These are phyloP conservation scores for Coniochaeta sp. DNA, from an alignment of 2,329 filamentous ascomycete species.

Conservation along the genomic window DNA sequence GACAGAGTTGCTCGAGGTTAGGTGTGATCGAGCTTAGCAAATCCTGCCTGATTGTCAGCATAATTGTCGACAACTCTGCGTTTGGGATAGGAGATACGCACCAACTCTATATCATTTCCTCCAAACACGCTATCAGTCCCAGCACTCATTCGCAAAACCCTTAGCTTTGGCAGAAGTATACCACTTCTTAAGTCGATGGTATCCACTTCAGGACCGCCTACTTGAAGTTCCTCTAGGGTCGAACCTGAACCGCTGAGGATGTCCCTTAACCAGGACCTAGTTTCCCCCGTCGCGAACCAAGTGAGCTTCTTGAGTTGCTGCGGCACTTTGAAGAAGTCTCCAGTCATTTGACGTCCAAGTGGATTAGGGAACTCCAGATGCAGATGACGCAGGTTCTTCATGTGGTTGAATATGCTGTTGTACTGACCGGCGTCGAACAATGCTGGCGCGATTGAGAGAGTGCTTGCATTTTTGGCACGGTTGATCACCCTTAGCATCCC, in stretches of 20 bases:
- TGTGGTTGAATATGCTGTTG: not conserved
- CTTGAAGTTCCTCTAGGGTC: not conserved
- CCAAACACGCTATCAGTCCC: not conserved
- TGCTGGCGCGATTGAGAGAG: not conserved
- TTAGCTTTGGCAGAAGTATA: not conserved
- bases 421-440: not conserved
- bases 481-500: not conserved
- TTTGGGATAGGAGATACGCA: not conserved
- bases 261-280: not conserved
- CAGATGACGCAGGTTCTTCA: not conserved
- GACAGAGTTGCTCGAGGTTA: conserved; percentile 9
- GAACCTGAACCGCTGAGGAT: not conserved
- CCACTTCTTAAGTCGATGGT: no score
- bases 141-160: not conserved
- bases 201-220: not conserved
- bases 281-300: not conserved
- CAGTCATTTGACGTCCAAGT: not conserved
- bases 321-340: not conserved
- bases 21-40: conserved; percentile 9
- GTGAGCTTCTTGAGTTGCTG: not conserved
- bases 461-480: not conserved
- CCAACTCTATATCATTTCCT: not conserved
- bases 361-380: not conserved
- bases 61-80: not conserved
- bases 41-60: not conserved